Percentiles rank a stretch among this genome's conserved stretches.
These are phyloP conservation scores for Aethionema arabicum DNA, from an alignment of 345 rosid genomes.

Conservation along the genomic window DNA sequence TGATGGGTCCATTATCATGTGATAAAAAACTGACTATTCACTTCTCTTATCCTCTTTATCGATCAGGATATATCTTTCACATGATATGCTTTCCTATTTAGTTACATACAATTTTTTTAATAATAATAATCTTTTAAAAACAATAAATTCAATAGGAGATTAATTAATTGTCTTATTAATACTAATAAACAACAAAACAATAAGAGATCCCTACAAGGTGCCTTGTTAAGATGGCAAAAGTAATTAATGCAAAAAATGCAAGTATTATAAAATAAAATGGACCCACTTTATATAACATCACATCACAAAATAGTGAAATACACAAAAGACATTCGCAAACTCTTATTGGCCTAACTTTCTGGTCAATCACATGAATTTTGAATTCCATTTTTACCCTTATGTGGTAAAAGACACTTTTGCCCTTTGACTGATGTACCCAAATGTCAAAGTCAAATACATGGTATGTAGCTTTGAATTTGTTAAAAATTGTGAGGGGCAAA, in stretches of 20 bases:
- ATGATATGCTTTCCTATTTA: slow-evolving; percentile 13
- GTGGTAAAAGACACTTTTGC: background rate
- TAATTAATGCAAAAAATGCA: slow-evolving; percentile 24
- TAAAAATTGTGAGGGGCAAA: background rate
- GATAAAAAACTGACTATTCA: slow-evolving; percentile 37
- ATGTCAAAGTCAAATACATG: background rate
- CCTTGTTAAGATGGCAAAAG: slow-evolving; percentile 34
- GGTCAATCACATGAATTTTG: slow-evolving; percentile 22
- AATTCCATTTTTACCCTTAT: slow-evolving; percentile 7
- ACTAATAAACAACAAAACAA: background rate
- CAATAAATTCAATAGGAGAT: background rate
- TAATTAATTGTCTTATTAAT: slow-evolving; percentile 11
- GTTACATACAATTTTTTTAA: background rate
- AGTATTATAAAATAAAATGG: too few relatives aligned
- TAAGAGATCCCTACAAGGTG: slow-evolving; percentile 32
- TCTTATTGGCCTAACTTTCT: slow-evolving; percentile 30
- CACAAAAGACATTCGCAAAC: slow-evolving; percentile 29
- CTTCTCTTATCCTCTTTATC: slow-evolving; percentile 27
- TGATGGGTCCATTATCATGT: slow-evolving; percentile 41
- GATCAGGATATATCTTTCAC: slow-evolving; percentile 21
- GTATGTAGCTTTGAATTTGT: slow-evolving; percentile 12
- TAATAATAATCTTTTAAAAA: background rate
- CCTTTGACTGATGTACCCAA: slow-evolving; percentile 17
- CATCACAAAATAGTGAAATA: slow-evolving; percentile 23
- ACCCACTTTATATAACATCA: slow-evolving; percentile 18